Evolutionary conservation across 805 yeast genomes (phyloP).

Genomic region (Metschnikowia gelsemii): DNA sequence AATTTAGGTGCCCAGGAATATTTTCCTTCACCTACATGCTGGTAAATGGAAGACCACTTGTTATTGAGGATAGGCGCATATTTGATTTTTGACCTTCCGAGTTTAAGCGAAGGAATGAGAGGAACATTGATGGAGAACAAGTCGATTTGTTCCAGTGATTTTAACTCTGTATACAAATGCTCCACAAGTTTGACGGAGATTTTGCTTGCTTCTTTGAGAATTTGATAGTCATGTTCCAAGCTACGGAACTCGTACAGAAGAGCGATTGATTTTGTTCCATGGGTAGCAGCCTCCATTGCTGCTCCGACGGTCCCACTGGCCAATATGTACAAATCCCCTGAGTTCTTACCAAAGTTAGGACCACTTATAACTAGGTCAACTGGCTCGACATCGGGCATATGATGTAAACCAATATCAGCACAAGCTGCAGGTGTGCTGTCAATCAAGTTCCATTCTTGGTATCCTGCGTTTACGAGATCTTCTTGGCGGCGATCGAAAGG

Average conservation of each 20-base stretch:
- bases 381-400: slow-evolving; percentile 49
- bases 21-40: slow-evolving; percentile 28
- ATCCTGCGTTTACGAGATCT: slow-evolving; percentile 32
- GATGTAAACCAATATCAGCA: slow-evolving; percentile 84
- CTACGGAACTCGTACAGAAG: slow-evolving; percentile 78
- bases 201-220: slow-evolving; percentile 63
- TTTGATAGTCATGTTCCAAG: slow-evolving; percentile 46
- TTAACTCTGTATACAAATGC: slow-evolving; percentile 61
- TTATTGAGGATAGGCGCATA: slow-evolving; percentile 82
- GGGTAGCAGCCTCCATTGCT: slow-evolving; percentile 87
- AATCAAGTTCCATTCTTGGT: slow-evolving; percentile 80
- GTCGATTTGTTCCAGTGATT: slow-evolving; percentile 49
- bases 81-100: slow-evolving; percentile 57
- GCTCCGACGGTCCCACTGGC: slow-evolving; percentile 97
- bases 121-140: slow-evolving; percentile 86
- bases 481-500: slow-evolving; percentile 59
- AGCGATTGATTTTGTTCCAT: slow-evolving; percentile 71
- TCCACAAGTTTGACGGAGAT: slow-evolving; percentile 63
- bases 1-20: slow-evolving; percentile 88
- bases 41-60: slow-evolving; percentile 71
- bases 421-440: slow-evolving; percentile 98
- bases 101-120: slow-evolving; percentile 50
- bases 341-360: slow-evolving; percentile 93
- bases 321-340: slow-evolving; percentile 82
- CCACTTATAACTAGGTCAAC: slow-evolving; percentile 90